phyloP scores from a whole-genome alignment of 768 basidiomycete genomes.

The Daedaleopsis sinensis region DNA sequence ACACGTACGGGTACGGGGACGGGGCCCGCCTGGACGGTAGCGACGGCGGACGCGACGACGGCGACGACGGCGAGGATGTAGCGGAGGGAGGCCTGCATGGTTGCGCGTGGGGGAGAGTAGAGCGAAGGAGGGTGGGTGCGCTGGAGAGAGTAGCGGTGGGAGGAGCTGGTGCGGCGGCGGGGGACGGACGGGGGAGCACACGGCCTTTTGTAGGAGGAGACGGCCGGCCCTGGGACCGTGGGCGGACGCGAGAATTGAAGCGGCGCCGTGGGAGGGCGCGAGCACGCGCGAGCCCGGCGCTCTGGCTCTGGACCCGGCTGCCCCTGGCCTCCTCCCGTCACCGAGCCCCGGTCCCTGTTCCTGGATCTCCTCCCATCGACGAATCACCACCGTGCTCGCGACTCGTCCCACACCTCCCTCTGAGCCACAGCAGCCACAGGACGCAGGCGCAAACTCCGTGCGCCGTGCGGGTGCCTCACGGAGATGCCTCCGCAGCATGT shows the following conservation, averaged over 20 bases:
- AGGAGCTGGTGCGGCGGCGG: background rate
- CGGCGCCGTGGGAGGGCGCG: background rate
- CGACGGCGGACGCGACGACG: conserved; percentile 18
- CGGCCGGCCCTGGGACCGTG: background rate
- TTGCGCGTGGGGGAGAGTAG: background rate
- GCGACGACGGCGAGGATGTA: conserved; percentile 21
- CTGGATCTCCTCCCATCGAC: too few relatives aligned
- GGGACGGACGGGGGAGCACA: background rate
- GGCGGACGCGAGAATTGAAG: background rate
- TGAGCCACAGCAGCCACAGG: too few relatives aligned
- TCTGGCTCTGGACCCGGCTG: background rate
- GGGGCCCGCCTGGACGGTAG: conserved; percentile 16
- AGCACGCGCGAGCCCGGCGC: too few relatives aligned
- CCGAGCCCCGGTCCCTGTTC: too few relatives aligned
- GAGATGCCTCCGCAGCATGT: background rate
- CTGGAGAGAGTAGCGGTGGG: conserved; percentile 1
- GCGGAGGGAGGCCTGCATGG: conserved; percentile 20
- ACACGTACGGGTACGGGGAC: conserved; percentile 17
- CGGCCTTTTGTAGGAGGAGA: background rate
- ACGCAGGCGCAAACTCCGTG: too few relatives aligned
- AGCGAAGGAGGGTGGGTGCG: background rate
- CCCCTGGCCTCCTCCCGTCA: too few relatives aligned
- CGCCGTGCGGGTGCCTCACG: too few relatives aligned
- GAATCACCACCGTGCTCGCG: too few relatives aligned
- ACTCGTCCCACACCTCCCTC: too few relatives aligned